Conservation (phyloP, 2,329 filamentous ascomycete genomes). For the Didymella pinodella region DNA sequence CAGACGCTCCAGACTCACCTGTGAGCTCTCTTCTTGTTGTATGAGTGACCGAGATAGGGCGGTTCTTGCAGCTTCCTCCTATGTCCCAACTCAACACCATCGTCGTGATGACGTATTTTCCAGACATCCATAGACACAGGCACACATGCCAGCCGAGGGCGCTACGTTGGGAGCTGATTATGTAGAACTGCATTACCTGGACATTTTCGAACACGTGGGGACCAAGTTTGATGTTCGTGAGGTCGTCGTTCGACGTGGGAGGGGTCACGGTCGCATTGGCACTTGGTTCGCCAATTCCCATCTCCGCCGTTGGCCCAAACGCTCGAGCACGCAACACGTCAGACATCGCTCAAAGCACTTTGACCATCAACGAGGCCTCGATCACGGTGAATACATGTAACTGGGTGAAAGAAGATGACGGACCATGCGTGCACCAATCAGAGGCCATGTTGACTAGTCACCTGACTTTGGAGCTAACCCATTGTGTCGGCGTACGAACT, state of each 20-base stretch:
- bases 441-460: slow-evolving; percentile 15
- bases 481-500: slow-evolving; percentile 4
- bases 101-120: slow-evolving; percentile 7
- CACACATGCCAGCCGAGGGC: not conserved
- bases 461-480: slow-evolving; percentile 29
- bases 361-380: slow-evolving; percentile 6
- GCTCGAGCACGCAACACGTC: slow-evolving; percentile 32
- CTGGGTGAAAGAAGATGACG: not conserved
- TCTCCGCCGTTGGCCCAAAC: slow-evolving; percentile 29
- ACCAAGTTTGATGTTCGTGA: slow-evolving; percentile 22
- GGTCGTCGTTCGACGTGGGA: slow-evolving; percentile 18
- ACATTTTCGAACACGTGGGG: not conserved
- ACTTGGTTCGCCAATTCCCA: slow-evolving; percentile 19
- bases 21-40: not conserved
- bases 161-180: not conserved
- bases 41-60: not conserved
- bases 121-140: not conserved
- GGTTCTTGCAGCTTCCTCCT: not conserved
- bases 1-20: not conserved
- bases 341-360: slow-evolving; percentile 27
- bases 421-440: slow-evolving; percentile 12
- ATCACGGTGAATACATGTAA: slow-evolving; percentile 12
- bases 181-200: not conserved
- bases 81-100: slow-evolving; percentile 14
- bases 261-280: slow-evolving; percentile 21